Evolutionary conservation across 768 basidiomycete species (phyloP).

Genomic region (Podaxis pistillaris): DNA sequence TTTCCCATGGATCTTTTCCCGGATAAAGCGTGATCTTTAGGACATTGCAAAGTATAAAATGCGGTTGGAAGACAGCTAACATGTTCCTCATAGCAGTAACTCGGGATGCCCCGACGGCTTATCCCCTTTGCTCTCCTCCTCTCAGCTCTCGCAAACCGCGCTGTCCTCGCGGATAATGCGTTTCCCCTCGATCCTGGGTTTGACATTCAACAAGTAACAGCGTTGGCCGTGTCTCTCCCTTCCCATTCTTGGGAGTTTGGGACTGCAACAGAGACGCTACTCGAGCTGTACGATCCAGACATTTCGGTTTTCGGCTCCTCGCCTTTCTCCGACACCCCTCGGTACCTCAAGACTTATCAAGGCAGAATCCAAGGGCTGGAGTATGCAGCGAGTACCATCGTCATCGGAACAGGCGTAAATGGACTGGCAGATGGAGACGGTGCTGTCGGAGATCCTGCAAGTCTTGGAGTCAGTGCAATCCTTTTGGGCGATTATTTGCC

Average conservation of each 20-base stretch:
- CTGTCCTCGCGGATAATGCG: not conserved
- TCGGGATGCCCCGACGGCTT: not conserved
- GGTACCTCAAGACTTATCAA: slow-evolving; percentile 14
- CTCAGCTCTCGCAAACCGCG: not conserved
- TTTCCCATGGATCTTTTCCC: not conserved
- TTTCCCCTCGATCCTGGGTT: slow-evolving; percentile 37
- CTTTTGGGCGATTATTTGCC: slow-evolving; percentile 37
- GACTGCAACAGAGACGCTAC: slow-evolving; percentile 37
- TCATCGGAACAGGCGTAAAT: slow-evolving; percentile 32
- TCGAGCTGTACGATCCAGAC: slow-evolving; percentile 40
- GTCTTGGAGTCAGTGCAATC: slow-evolving; percentile 45
- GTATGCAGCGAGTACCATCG: slow-evolving; percentile 39
- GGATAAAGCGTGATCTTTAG: not conserved
- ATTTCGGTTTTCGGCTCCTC: slow-evolving; percentile 37
- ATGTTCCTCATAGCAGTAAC: not conserved
- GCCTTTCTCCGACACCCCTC: slow-evolving; percentile 33
- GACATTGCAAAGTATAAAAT: not conserved
- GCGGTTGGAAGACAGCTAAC: not conserved
- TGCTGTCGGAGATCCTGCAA: slow-evolving; percentile 46
- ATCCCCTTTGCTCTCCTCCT: not conserved
- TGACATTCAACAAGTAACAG: slow-evolving; percentile 30
- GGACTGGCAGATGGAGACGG: slow-evolving; percentile 37
- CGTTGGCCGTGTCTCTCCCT: slow-evolving; percentile 33
- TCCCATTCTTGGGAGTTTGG: slow-evolving; percentile 51
- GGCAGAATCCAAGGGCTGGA: slow-evolving; percentile 26